Conservation (phyloP, 805 yeast genomes). For the Pachysolen tannophilus region DNA sequence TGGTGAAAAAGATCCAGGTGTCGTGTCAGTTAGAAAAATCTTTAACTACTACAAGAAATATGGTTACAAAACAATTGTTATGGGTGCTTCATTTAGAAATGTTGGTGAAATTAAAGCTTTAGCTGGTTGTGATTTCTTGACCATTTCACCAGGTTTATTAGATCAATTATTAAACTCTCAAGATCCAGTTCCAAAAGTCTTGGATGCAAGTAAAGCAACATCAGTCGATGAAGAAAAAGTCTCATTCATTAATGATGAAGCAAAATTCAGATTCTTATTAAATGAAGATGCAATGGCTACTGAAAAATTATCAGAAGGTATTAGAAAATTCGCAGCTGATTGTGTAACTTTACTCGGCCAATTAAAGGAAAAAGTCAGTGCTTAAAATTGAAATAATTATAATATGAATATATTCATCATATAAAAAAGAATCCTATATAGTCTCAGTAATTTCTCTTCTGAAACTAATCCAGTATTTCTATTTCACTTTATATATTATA, state of each 20-base stretch:
- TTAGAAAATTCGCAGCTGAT: conserved; percentile 94
- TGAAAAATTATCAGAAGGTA: conserved; percentile 96
- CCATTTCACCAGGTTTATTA: conserved; percentile 88
- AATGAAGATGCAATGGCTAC: conserved; percentile 99
- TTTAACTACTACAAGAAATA: conserved; percentile 97
- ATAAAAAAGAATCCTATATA: no score
- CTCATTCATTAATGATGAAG: conserved; percentile 75
- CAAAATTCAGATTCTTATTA: conserved; percentile 80
- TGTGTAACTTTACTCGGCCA: conserved; percentile 67
- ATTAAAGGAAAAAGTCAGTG: conserved; percentile 51
- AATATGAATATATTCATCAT: no score
- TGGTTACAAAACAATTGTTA: conserved; percentile 94
- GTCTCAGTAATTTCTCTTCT: no score
- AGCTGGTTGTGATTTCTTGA: conserved; percentile 95
- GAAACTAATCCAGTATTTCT: no score
- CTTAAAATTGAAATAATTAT: conserved; percentile 19
- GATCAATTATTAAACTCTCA: conserved; percentile 78
- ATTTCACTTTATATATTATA: no score
- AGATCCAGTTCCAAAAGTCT: conserved; percentile 72
- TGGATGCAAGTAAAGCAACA: conserved; percentile 61
- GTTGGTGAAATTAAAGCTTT: conserved; percentile 89
- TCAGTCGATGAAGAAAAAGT: conserved; percentile 58
- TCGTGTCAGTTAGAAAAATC: conserved; percentile 75
- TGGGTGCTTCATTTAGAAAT: conserved; percentile 99
- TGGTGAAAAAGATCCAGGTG: conserved; percentile 91